These are phyloP conservation scores for Calonectria naviculata DNA, from an alignment of 2,329 filamentous ascomycete genomes.

Conservation along the genomic window DNA sequence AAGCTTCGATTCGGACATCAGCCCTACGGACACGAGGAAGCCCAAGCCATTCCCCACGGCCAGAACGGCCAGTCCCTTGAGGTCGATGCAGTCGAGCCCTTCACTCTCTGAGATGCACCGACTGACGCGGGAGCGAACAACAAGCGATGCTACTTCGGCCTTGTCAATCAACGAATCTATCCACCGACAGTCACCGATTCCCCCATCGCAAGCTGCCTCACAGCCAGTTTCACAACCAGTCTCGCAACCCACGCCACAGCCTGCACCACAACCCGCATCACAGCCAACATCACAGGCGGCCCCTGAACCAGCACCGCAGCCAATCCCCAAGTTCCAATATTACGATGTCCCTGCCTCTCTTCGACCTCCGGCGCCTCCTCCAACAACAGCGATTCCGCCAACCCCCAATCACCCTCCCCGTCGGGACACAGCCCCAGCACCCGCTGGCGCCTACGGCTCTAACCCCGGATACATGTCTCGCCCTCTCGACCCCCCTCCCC, in stretches of 20 bases:
- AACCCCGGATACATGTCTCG: conserved; percentile 33
- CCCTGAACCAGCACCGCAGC: neutral
- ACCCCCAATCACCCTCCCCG: conserved; percentile 26
- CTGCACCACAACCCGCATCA: neutral
- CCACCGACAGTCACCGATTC: conserved; percentile 6
- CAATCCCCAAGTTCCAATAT: conserved; percentile 26
- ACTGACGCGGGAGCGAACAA: conserved; percentile 31
- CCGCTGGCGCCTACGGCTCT: neutral
- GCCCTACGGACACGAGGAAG: conserved; percentile 33
- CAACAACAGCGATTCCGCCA: conserved; percentile 16
- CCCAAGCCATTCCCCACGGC: conserved; percentile 23
- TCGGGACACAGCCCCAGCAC: conserved; percentile 14
- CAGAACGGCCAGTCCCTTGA: conserved; percentile 38
- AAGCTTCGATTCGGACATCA: conserved; percentile 32
- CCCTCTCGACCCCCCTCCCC: conserved; percentile 38
- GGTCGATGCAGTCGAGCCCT: conserved; percentile 39
- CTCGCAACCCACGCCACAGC: too few relatives aligned
- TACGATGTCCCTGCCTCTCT: conserved; percentile 8
- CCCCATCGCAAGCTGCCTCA: neutral
- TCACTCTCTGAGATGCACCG: conserved; percentile 33
- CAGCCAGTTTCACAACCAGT: too few relatives aligned
- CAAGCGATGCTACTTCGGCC: conserved; percentile 37
- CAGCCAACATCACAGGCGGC: neutral
- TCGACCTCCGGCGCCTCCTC: conserved; percentile 14
- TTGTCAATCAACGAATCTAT: conserved; percentile 23